A percentile compares a stretch with the other conserved stretches of the same genome.
Conservation (phyloP, 2,329 filamentous ascomycete species). For the Nothophoma quercina region DNA sequence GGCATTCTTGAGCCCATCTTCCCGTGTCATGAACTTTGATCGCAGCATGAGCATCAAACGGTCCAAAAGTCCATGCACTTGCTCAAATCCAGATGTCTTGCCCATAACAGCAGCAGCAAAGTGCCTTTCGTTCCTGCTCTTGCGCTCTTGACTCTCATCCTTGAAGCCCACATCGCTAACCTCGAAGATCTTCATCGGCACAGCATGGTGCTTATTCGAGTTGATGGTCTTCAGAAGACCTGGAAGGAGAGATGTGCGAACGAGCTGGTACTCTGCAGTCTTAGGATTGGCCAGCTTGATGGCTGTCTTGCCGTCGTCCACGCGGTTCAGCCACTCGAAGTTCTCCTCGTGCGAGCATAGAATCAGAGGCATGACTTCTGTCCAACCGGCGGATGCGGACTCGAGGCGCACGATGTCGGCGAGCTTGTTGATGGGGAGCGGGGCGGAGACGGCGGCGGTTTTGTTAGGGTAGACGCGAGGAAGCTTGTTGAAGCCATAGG, state of each 20-base stretch:
- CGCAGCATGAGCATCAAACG: slow-evolving; percentile 92
- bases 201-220: slow-evolving; percentile 87
- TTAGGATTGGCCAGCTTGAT: slow-evolving; percentile 91
- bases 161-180: slow-evolving; percentile 92
- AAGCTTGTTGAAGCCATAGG: slow-evolving; percentile 96
- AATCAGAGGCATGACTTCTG: slow-evolving; percentile 93
- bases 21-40: slow-evolving; percentile 77
- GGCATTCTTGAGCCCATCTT: slow-evolving; percentile 68
- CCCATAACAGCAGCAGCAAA: slow-evolving; percentile 97
- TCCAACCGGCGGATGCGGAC: slow-evolving; percentile 93
- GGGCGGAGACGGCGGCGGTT: slow-evolving; percentile 83
- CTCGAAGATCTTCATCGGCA: slow-evolving; percentile 94
- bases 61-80: slow-evolving; percentile 93
- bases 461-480: slow-evolving; percentile 87
- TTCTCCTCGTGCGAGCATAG: slow-evolving; percentile 98
- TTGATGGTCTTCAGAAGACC: slow-evolving; percentile 92
- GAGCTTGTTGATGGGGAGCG: slow-evolving; percentile 92
- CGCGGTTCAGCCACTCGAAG: slow-evolving; percentile 91
- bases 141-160: slow-evolving; percentile 80
- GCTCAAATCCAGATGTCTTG: slow-evolving; percentile 92
- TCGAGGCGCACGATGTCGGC: slow-evolving; percentile 89
- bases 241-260: slow-evolving; percentile 84
- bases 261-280: slow-evolving; percentile 91
- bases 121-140: slow-evolving; percentile 88
- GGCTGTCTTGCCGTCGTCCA: slow-evolving; percentile 83